A percentile compares a stretch with the other conserved stretches of the same genome.
Conservation (phyloP, 2,329 filamentous ascomycete species). For the Diaporthe vaccinii region DNA sequence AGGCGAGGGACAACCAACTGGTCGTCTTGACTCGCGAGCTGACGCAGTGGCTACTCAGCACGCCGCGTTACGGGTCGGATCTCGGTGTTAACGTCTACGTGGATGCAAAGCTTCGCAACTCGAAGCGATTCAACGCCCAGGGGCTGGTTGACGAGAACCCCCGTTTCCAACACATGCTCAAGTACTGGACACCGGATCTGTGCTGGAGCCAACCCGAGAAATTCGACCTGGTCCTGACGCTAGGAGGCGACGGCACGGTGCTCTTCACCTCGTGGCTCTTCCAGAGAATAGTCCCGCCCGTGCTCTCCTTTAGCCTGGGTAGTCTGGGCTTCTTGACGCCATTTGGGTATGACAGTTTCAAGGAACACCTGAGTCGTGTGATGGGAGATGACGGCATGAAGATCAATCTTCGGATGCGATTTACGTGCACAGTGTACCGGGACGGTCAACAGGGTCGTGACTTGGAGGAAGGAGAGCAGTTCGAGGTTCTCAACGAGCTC, state of each 20-base stretch:
- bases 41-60: slow-evolving; percentile 87
- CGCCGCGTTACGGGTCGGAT: slow-evolving; percentile 89
- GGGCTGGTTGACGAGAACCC: slow-evolving; percentile 80
- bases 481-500: slow-evolving; percentile 97
- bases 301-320: slow-evolving; percentile 86
- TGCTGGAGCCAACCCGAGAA: slow-evolving; percentile 95
- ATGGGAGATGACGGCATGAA: slow-evolving; percentile 98
- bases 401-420: slow-evolving; percentile 97
- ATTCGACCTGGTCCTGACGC: slow-evolving; percentile 92
- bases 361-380: slow-evolving; percentile 85
- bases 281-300: slow-evolving; percentile 87
- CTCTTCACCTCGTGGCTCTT: slow-evolving; percentile 94
- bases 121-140: slow-evolving; percentile 86
- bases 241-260: slow-evolving; percentile 89
- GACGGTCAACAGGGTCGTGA: slow-evolving; percentile 71
- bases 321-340: slow-evolving; percentile 91
- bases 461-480: slow-evolving; percentile 91
- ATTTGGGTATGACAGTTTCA: slow-evolving; percentile 90
- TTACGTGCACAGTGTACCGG: slow-evolving; percentile 97
- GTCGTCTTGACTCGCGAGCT: slow-evolving; percentile 91
- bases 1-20: slow-evolving; percentile 93
- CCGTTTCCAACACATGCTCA: slow-evolving; percentile 85
- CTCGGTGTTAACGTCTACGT: slow-evolving; percentile 98
- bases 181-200: slow-evolving; percentile 96
- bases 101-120: slow-evolving; percentile 92